A percentile compares a stretch with the other conserved stretches of the same genome.
Conservation (phyloP, 1,139 yeast genomes). For the Debaryomyces nepalensis region DNA sequence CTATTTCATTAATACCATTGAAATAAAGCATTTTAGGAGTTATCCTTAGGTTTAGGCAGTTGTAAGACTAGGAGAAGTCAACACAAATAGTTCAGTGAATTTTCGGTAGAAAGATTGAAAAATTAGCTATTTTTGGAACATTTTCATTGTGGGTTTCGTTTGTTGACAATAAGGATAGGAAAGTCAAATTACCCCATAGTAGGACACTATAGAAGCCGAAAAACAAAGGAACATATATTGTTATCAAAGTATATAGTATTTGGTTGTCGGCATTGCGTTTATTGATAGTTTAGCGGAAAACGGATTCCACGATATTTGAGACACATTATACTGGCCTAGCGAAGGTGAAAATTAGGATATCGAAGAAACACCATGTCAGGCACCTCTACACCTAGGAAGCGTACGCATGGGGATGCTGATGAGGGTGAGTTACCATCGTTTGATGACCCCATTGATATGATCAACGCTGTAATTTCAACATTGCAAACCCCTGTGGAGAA, state of each 20-base stretch:
- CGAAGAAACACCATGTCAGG: constrained; percentile 23
- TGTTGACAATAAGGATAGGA: constrained; percentile 6
- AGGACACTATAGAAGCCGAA: background rate
- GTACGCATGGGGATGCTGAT: constrained; percentile 28
- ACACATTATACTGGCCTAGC: constrained; percentile 3
- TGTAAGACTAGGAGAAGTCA: background rate
- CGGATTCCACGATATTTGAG: constrained; percentile 3
- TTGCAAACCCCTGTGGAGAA: constrained; percentile 53
- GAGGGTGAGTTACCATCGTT: constrained; percentile 35
- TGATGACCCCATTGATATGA: constrained; percentile 57
- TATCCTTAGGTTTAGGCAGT: constrained; percentile 8
- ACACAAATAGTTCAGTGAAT: background rate
- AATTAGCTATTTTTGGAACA: constrained; percentile 8
- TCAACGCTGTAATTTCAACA: constrained; percentile 56
- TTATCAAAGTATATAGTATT: background rate
- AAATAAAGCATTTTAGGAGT: constrained; percentile 5
- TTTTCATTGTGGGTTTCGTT: constrained; percentile 9
- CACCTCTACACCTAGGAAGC: constrained; percentile 37
- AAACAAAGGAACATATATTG: background rate
- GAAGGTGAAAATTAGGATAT: background rate
- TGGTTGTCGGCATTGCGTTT: constrained; percentile 2
- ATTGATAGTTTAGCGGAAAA: background rate
- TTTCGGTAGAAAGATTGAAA: constrained; percentile 4
- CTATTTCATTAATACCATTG: constrained; percentile 10
- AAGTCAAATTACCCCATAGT: constrained; percentile 3